Conservation (phyloP, 2,329 filamentous ascomycete genomes). For the Metarhizium rileyi region DNA sequence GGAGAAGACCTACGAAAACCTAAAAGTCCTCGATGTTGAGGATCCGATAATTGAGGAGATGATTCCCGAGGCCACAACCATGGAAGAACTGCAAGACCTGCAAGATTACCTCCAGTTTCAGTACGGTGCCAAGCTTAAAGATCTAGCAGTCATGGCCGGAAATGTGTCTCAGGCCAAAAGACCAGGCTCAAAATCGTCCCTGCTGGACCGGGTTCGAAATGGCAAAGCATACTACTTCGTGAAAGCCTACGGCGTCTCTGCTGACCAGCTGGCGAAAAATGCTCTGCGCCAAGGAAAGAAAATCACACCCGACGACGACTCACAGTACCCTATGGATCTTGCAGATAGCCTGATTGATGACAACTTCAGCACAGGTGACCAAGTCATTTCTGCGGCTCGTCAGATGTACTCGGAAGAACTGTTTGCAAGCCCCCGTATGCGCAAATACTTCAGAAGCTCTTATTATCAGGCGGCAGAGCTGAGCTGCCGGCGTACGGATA, state of each 20-base stretch:
- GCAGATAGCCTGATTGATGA: slow-evolving; percentile 68
- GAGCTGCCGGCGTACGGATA: slow-evolving; percentile 85
- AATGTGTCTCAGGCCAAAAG: slow-evolving; percentile 62
- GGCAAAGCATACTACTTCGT: slow-evolving; percentile 75
- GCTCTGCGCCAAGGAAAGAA: slow-evolving; percentile 69
- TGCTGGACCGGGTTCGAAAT: slow-evolving; percentile 77
- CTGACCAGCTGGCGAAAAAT: slow-evolving; percentile 83
- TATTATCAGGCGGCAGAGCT: slow-evolving; percentile 80
- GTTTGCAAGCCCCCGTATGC: slow-evolving; percentile 76
- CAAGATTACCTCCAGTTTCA: slow-evolving; percentile 96
- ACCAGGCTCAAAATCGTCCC: slow-evolving; percentile 69
- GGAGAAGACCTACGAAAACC: slow-evolving; percentile 65
- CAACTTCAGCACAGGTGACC: slow-evolving; percentile 65
- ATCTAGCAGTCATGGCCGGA: slow-evolving; percentile 56
- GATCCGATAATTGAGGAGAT: slow-evolving; percentile 76
- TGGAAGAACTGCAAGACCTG: slow-evolving; percentile 93
- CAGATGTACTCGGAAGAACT: slow-evolving; percentile 88
- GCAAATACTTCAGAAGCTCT: slow-evolving; percentile 72
- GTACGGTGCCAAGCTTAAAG: slow-evolving; percentile 75
- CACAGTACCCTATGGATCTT: slow-evolving; percentile 71
- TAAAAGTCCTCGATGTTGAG: slow-evolving; percentile 53
- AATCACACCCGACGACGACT: slow-evolving; percentile 75
- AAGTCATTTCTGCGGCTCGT: slow-evolving; percentile 70
- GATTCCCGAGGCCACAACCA: slow-evolving; percentile 67
- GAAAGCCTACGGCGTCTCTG: slow-evolving; percentile 78